Evolutionary conservation across 2,329 filamentous ascomycete species (phyloP).

Genomic region (Metarhizium humberi): DNA sequence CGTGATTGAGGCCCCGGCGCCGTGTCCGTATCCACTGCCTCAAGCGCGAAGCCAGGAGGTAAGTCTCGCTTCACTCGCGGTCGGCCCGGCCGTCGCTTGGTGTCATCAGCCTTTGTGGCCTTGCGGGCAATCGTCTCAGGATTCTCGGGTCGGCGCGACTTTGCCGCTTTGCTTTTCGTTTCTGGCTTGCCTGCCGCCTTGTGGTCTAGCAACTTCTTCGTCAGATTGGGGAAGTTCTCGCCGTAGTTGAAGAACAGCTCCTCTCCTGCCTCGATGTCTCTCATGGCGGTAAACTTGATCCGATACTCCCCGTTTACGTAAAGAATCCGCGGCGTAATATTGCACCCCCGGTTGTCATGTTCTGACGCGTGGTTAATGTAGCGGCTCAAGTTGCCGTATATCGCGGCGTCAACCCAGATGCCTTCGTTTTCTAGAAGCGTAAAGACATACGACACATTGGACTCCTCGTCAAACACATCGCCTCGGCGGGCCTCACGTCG

Average conservation of each 20-base stretch:
- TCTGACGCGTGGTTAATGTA: conserved; percentile 72
- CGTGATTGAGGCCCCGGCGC: conserved; percentile 7
- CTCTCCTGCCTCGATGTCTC: conserved; percentile 60
- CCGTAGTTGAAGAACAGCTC: conserved; percentile 80
- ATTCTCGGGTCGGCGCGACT: conserved; percentile 9
- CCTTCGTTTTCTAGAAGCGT: conserved; percentile 50
- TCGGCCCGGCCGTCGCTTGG: conserved; percentile 15
- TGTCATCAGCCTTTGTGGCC: conserved; percentile 10
- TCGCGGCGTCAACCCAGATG: conserved; percentile 64
- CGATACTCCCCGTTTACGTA: conserved; percentile 69
- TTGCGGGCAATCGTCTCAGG: conserved; percentile 14
- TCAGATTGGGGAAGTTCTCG: conserved; percentile 55
- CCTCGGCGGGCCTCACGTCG: conserved; percentile 54
- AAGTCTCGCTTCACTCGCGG: conserved; percentile 7
- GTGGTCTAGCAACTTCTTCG: conserved; percentile 30
- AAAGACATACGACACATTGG: conserved; percentile 56
- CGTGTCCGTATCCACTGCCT: conserved; percentile 6
- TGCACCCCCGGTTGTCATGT: conserved; percentile 42
- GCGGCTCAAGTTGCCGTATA: conserved; percentile 69
- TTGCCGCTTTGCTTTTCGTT: conserved; percentile 13
- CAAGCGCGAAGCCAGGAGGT: conserved; percentile 11
- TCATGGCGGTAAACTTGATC: conserved; percentile 62
- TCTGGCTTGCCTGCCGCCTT: conserved; percentile 23
- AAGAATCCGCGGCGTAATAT: conserved; percentile 54
- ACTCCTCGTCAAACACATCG: conserved; percentile 49